Evolutionary conservation across 208 protist species (phyloP).

Genomic region (Leishmania gerbilli): DNA sequence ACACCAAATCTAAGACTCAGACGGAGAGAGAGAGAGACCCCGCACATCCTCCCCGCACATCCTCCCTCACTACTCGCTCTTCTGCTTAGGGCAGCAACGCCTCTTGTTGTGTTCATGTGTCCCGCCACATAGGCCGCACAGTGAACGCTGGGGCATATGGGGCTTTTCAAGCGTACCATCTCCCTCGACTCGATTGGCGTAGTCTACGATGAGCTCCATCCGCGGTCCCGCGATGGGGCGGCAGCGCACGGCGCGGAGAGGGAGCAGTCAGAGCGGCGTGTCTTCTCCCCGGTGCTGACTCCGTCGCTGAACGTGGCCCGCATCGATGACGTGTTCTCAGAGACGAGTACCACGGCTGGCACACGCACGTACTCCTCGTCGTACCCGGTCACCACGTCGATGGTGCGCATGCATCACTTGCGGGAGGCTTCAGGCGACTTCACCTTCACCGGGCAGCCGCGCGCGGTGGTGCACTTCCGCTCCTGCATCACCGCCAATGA

Average conservation of each 20-base stretch:
- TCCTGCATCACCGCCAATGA: constrained; percentile 69
- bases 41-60: not conserved
- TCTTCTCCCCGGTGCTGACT: constrained; percentile 14
- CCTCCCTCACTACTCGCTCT: not conserved
- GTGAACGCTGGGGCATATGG: not conserved
- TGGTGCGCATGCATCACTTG: constrained; percentile 38
- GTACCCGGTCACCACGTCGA: constrained; percentile 28
- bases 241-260: constrained; percentile 10
- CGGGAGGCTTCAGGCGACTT: constrained; percentile 48
- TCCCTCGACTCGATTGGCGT: constrained; percentile 53
- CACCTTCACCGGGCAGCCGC: constrained; percentile 63
- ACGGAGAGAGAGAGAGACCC: not conserved
- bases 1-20: not conserved
- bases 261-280: constrained; percentile 15
- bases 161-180: constrained; percentile 46
- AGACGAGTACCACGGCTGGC: constrained; percentile 49
- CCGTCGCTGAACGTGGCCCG: constrained; percentile 1
- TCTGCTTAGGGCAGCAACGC: not conserved
- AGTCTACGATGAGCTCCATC: constrained; percentile 36
- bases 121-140: not conserved
- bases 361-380: constrained; percentile 40
- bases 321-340: constrained; percentile 42
- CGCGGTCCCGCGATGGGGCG: constrained; percentile 1
- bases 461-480: constrained; percentile 73
- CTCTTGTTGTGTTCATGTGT: no score